Evolutionary conservation across 225 moss, liverwort and hornwort genomes (phyloP).

Genomic region (Straminergon stramineum): DNA sequence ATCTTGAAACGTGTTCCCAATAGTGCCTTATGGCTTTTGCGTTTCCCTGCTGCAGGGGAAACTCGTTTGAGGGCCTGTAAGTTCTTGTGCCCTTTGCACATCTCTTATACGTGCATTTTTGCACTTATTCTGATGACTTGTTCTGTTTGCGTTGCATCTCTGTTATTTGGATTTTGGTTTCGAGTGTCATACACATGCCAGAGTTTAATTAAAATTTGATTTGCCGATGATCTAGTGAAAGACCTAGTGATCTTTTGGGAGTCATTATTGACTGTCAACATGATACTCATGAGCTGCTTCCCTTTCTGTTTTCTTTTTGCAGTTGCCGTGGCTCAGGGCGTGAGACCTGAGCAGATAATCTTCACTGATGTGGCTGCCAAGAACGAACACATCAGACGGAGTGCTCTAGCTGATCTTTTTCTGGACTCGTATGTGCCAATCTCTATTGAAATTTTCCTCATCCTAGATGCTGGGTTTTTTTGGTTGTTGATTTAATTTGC

Average conservation of each 20-base stretch:
- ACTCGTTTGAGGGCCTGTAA: conserved; percentile 88
- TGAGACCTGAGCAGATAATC: conserved; percentile 87
- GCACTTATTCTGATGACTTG: background rate
- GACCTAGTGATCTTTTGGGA: background rate
- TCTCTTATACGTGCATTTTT: background rate
- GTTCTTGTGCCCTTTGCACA: background rate
- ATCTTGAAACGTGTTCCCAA: conserved; percentile 91
- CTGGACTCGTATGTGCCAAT: conserved; percentile 72
- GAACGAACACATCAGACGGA: conserved; percentile 92
- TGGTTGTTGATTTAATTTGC: background rate
- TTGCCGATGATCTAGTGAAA: background rate
- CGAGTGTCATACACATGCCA: background rate
- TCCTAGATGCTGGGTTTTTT: background rate
- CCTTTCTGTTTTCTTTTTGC: background rate
- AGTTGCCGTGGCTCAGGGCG: conserved; percentile 96
- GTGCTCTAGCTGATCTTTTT: conserved; percentile 87
- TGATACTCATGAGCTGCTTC: background rate
- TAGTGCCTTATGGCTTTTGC: conserved; percentile 91
- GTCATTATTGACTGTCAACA: background rate
- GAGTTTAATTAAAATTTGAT: background rate
- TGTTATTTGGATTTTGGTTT: background rate
- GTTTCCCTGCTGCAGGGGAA: conserved; percentile 97
- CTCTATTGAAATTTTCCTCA: background rate
- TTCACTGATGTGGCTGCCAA: conserved; percentile 98
- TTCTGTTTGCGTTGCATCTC: background rate